Base-by-base conservation (phyloP, 1,284 basidiomycete genomes). In the Ganoderma multipileum region DNA sequence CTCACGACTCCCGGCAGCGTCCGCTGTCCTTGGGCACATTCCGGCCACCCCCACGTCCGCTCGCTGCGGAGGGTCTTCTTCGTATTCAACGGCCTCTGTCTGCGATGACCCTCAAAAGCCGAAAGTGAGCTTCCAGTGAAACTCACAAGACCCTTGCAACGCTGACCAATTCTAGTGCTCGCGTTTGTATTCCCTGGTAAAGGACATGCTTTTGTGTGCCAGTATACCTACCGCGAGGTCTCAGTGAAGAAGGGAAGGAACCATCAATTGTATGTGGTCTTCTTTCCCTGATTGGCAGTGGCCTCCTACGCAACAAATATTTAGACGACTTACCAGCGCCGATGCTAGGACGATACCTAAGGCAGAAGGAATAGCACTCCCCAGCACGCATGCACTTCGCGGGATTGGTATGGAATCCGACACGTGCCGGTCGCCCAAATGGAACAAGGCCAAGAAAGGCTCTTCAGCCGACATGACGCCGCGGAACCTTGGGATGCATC, bases 81-180 rank as follows among this genome's bases (percentile, higher is more conserved):
- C 52, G 16, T 33, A 55, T 55, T 55, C 28, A 55, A 7, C 52
- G 52, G 52, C 4, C 28, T 33, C 16, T 16, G 14, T 30, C 16
- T 16, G 52, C 16, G 8, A 30, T 6, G 30, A 33, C 23, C 12
- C 52, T 55, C 52, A 14, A 50, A n/a, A 26, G 6, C 12, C 23
- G 23, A 50, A 23, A 8, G 44, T 47, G 44, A 54, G 26, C 50
- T 23, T 28, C 50, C 26, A 11, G 50, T 16, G 26, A 16, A 54
- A 16, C 50, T 54, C 50, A 54, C 50, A 54, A 28, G 52, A 33
- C 16, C 52, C 28, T 55, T 55, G 52, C 52, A 55, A 55, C 28
- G 28, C 52, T 55, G 16, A 33, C 52, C 28, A 30, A 55, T 30
- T 47, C 44, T 33, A 20, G 28, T 30, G 7, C 52, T 55, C 52